phyloP scores from a whole-genome alignment of 2,329 filamentous ascomycete genomes.

The Penicillium sp. region DNA sequence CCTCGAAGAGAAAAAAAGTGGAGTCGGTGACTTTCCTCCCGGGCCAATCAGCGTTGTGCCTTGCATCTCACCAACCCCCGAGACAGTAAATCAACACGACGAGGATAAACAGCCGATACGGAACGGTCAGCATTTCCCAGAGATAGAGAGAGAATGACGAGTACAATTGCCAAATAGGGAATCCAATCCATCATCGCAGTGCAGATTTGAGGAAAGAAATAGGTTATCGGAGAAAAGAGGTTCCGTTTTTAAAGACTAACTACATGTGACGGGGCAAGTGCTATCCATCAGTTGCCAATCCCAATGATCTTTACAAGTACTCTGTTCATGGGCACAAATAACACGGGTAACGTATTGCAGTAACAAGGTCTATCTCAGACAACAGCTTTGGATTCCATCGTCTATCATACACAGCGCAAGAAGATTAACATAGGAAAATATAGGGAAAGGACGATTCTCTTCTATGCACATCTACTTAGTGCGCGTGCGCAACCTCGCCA shows the following conservation, averaged over 20 bases:
- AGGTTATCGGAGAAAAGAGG: background rate
- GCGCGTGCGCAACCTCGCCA: constrained; percentile 57
- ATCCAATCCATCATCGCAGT: background rate
- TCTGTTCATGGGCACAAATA: background rate
- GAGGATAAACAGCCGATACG: background rate
- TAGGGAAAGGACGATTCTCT: constrained; percentile 27
- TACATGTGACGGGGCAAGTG: background rate
- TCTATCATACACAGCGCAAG: constrained; percentile 44
- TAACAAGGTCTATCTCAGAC: constrained; percentile 34
- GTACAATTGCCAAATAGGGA: background rate
- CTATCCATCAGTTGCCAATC: background rate
- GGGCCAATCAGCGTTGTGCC: constrained; percentile 33
- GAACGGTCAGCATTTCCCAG: background rate
- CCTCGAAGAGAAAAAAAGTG: constrained; percentile 27
- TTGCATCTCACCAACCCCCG: background rate
- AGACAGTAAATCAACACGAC: background rate
- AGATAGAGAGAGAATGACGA: background rate
- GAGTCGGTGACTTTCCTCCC: constrained; percentile 24
- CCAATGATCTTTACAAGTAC: background rate
- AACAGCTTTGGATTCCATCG: constrained; percentile 46
- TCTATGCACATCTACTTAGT: constrained; percentile 30
- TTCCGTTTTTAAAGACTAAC: background rate
- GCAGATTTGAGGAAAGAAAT: background rate
- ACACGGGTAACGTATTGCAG: constrained; percentile 14
- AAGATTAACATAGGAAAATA: constrained; percentile 34